Evolutionary conservation across 768 basidiomycete genomes (phyloP), one percentile per base, ranked within the genome.

Genomic region (Boletus sp.): DNA sequence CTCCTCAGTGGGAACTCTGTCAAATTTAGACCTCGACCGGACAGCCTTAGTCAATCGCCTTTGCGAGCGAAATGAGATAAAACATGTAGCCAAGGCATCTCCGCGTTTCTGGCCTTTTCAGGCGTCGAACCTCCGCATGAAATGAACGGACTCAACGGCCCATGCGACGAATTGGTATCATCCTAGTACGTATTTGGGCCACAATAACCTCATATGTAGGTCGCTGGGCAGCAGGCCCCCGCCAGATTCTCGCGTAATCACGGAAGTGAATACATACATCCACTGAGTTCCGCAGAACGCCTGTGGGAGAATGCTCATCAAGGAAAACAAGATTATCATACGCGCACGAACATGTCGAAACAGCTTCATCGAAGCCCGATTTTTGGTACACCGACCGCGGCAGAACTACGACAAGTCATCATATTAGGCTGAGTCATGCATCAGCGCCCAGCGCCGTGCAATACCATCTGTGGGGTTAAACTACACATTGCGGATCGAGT

Each of bases 111-210:
- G 37, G 38, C 52, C 47, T 48, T 54, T 58, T 66, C 51, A 50
- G 59, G 67, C 70, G 69, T 63, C 56, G 53, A 64, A 71, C 57
- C 55, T 48, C 69, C 70, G 63, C 69, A 60, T 27, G 54, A 61
- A 53, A 68, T 60, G 69, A 69, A 65, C 63, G 67, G 64, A 60
- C 61, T 48, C 43, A 32, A 54, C 56, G 58, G 58, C 50, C 53
- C 51, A 57, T 40, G 61, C 62, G 55, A 56, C 59, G 54, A 46
- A 54, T 56, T 55, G 34, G 55, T 44, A 55, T 53, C 17, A 52
- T 30, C 33, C 30, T 30, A 37, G 54, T 67, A 62, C 55, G 58
- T 59, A 56, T 59, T 60, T 47, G 49, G 54, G 42, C 40, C 55
- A 58, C 56, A 52, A 41, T 51, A 51, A 44, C 62, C 58, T 59